phyloP scores from a whole-genome alignment of 495 filamentous ascomycete species.

The Extremus antarcticus region DNA sequence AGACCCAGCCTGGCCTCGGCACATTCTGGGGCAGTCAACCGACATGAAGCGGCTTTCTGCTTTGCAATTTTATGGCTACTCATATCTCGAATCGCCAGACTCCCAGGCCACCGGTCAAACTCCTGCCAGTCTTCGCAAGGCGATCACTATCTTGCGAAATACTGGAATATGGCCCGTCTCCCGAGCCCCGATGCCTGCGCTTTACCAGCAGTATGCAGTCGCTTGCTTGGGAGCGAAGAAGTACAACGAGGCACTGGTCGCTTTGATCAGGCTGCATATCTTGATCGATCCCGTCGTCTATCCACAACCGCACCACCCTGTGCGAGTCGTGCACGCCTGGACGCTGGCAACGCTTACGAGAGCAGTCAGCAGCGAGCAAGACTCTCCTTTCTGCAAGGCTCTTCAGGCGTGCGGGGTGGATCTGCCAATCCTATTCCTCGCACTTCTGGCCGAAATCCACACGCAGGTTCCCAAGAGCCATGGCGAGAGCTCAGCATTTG shows the following conservation, averaged over 20 bases:
- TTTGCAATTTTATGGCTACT: slow-evolving; percentile 12
- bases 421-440: slow-evolving; percentile 21
- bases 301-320: slow-evolving; percentile 26
- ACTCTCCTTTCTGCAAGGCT: slow-evolving; percentile 7
- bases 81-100: slow-evolving; percentile 9
- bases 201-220: slow-evolving; percentile 26
- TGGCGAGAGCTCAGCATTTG: slow-evolving; percentile 24
- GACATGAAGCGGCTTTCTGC: slow-evolving; percentile 2
- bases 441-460: slow-evolving; percentile 24
- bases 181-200: slow-evolving; percentile 22
- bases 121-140: not conserved
- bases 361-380: slow-evolving; percentile 18
- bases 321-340: slow-evolving; percentile 30
- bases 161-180: slow-evolving; percentile 17
- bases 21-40: not conserved
- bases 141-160: slow-evolving; percentile 1
- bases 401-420: slow-evolving; percentile 18
- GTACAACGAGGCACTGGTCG: slow-evolving; percentile 5
- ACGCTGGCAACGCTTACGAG: slow-evolving; percentile 25
- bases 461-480: slow-evolving; percentile 25
- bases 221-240: slow-evolving; percentile 1
- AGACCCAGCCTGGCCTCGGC: slow-evolving; percentile 1
- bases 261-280: slow-evolving; percentile 15
- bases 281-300: slow-evolving; percentile 26
- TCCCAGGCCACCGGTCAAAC: slow-evolving; percentile 12